Conservation (phyloP, 148 eudicot species). For the Fagopyrum esculentum region DNA sequence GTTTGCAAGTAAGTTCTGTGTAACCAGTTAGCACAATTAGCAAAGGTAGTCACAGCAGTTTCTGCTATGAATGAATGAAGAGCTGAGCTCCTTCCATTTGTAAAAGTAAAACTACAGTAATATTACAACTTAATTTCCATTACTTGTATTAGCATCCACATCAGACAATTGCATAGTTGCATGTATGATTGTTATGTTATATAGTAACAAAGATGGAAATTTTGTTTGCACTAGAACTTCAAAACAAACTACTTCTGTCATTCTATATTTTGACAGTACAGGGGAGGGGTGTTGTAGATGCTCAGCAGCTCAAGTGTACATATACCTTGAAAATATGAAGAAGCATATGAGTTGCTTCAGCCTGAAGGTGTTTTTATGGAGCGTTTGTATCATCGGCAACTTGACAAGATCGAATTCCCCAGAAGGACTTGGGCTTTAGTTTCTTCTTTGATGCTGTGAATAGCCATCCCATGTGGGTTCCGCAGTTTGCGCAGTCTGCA, state of each 20-base stretch:
- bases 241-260: neutral
- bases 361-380: neutral
- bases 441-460: slow-evolving; percentile 71
- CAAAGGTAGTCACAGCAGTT: no score
- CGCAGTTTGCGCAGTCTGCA: slow-evolving; percentile 69
- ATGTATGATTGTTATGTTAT: neutral
- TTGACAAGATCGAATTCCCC: slow-evolving; percentile 78
- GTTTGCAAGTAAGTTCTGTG: no score
- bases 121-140: neutral
- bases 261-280: neutral
- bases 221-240: neutral
- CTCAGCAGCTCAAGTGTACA: neutral
- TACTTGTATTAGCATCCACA: neutral
- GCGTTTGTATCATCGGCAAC: slow-evolving; percentile 48
- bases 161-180: neutral
- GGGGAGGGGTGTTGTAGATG: neutral
- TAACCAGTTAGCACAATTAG: no score
- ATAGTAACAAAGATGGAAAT: neutral
- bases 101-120: neutral
- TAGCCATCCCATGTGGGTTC: slow-evolving; percentile 82
- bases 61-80: no score
- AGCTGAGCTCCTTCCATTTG: neutral
- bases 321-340: neutral
- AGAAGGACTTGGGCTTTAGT: slow-evolving; percentile 69
- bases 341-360: neutral